Percentiles rank a stretch among this genome's conserved stretches.
Conservation (phyloP, 2,329 filamentous ascomycete species). For the Emmonsiellopsis sp. region DNA sequence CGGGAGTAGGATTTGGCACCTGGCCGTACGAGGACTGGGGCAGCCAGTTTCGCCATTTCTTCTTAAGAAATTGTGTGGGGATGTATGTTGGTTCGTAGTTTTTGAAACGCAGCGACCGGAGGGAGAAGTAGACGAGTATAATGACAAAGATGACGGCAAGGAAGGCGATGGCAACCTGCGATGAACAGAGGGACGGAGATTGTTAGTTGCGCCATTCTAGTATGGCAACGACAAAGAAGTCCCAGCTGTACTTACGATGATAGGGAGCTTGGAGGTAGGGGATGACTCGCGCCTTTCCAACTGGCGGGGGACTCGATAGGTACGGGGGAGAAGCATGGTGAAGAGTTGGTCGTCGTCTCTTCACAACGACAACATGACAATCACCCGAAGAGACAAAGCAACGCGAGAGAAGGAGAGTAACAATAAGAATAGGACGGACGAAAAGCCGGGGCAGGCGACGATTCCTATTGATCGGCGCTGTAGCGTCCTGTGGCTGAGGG, state of each 20-base stretch:
- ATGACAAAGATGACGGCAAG: conserved; percentile 21
- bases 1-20: conserved; percentile 19
- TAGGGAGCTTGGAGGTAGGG: not conserved
- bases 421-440: not conserved
- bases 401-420: not conserved
- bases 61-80: conserved; percentile 43
- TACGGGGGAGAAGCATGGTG: conserved; percentile 1
- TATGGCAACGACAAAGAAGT: not conserved
- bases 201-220: not conserved
- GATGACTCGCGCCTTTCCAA: not conserved
- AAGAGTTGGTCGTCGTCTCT: not conserved
- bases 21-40: conserved; percentile 35
- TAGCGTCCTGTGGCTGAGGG: too few relatives aligned
- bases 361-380: conserved; percentile 1
- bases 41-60: conserved; percentile 44
- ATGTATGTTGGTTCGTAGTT: conserved; percentile 43
- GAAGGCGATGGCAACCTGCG: conserved; percentile 21
- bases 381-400: not conserved
- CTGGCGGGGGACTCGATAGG: not conserved
- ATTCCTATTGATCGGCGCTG: too few relatives aligned
- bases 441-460: too few relatives aligned
- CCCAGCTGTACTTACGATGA: not conserved
- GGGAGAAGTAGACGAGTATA: conserved; percentile 24
- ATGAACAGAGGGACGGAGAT: not conserved
- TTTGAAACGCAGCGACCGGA: conserved; percentile 35